A percentile compares a stretch with the other conserved stretches of the same genome.
Evolutionary conservation across 495 filamentous ascomycete species (phyloP).

Genomic region (Aspergillus ellipticus): DNA sequence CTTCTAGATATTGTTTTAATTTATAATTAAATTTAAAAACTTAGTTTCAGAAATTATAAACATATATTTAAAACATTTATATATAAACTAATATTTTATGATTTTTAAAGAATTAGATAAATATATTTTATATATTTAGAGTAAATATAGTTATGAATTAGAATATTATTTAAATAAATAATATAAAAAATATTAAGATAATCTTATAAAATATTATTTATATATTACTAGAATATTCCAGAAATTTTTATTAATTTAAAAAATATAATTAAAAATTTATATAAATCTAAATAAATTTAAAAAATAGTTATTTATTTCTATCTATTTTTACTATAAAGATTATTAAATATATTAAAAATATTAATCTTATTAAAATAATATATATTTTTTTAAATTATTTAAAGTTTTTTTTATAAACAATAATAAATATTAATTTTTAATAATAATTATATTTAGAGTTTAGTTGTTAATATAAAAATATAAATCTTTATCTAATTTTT

Average conservation of each 20-base stretch:
- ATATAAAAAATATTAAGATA: slow-evolving; percentile 3
- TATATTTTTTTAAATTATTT: not conserved
- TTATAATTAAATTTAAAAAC: not conserved
- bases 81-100: not conserved
- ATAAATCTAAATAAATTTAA: not conserved
- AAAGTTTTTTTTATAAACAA: not conserved
- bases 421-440: not conserved
- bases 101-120: not conserved
- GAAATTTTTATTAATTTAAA: not conserved
- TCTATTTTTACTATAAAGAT: not conserved
- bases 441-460: not conserved
- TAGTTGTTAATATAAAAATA: not conserved
- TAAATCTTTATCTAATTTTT: no score
- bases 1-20: not conserved
- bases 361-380: slow-evolving; percentile 4
- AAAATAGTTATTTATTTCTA: not conserved
- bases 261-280: slow-evolving; percentile 2
- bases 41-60: not conserved
- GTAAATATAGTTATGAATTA: not conserved
- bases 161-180: slow-evolving; percentile 1
- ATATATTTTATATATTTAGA: slow-evolving; percentile 2
- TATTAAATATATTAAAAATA: not conserved
- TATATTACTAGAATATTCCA: not conserved
- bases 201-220: slow-evolving; percentile 1
- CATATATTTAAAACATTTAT: not conserved